Evolutionary conservation across 495 filamentous ascomycete genomes (phyloP).

Genomic region (Astrothelium macrocarpum): DNA sequence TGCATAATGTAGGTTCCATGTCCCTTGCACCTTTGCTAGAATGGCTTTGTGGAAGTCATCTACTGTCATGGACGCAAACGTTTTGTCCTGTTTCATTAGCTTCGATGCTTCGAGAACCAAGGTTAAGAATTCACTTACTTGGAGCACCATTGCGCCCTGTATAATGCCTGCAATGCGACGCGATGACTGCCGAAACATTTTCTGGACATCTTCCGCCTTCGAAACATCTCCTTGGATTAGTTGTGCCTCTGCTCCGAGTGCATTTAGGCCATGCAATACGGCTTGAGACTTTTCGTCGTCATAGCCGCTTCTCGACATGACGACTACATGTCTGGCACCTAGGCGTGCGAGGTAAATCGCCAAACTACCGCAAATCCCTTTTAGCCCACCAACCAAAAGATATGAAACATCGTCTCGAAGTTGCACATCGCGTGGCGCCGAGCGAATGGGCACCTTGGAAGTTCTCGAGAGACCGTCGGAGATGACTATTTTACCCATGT

Average conservation of each 20-base stretch:
- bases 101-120: background rate
- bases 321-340: slow-evolving; percentile 3
- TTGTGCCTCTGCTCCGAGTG: background rate
- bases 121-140: background rate
- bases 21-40: slow-evolving; percentile 8
- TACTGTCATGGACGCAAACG: background rate
- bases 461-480: slow-evolving; percentile 22
- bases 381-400: slow-evolving; percentile 38
- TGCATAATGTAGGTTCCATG: slow-evolving; percentile 8
- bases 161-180: slow-evolving; percentile 5
- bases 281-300: background rate
- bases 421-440: background rate
- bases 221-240: background rate
- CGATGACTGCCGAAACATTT: background rate
- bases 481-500: slow-evolving; percentile 51
- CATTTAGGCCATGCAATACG: background rate
- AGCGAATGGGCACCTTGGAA: background rate
- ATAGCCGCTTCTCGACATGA: slow-evolving; percentile 4
- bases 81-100: background rate
- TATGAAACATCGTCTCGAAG: slow-evolving; percentile 28
- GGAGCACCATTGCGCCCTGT: slow-evolving; percentile 12
- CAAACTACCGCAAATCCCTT: slow-evolving; percentile 32
- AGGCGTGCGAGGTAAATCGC: background rate
- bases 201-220: background rate
- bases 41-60: background rate